Percentiles rank a stretch among this genome's conserved stretches.
phyloP scores from a whole-genome alignment of 2,329 filamentous ascomycete genomes.

The Pseudogymnoascus sp. region DNA sequence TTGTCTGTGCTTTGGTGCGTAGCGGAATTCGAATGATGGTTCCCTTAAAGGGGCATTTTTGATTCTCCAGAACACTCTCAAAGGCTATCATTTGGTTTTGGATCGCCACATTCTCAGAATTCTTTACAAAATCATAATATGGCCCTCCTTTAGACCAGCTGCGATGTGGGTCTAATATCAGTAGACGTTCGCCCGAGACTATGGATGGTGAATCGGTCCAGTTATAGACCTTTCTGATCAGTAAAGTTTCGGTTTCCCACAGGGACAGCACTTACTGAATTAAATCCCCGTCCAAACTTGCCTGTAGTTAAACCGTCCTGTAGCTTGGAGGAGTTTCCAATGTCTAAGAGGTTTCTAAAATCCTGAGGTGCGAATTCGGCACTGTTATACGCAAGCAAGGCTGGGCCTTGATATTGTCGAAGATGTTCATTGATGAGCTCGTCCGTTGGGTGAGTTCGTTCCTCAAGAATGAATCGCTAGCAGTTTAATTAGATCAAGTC shows the following conservation, averaged over 20 bases:
- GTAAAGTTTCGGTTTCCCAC: slow-evolving; percentile 20
- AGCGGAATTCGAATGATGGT: slow-evolving; percentile 32
- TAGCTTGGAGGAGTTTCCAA: not conserved
- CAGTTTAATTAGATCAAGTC: slow-evolving; percentile 23
- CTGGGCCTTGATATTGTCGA: slow-evolving; percentile 29
- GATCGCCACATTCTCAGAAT: slow-evolving; percentile 19
- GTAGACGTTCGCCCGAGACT: slow-evolving; percentile 24
- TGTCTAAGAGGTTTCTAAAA: slow-evolving; percentile 16
- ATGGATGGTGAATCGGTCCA: slow-evolving; percentile 33
- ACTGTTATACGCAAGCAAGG: slow-evolving; percentile 30
- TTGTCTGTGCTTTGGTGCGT: slow-evolving; percentile 23
- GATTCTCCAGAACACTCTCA: slow-evolving; percentile 17
- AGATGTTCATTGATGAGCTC: slow-evolving; percentile 24
- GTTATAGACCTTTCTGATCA: slow-evolving; percentile 27
- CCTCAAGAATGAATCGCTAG: not conserved
- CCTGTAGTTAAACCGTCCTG: not conserved
- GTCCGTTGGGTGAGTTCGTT: slow-evolving; percentile 17
- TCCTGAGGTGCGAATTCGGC: slow-evolving; percentile 26
- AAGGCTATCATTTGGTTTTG: slow-evolving; percentile 29
- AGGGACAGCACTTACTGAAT: not conserved
- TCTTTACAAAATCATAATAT: slow-evolving; percentile 26
- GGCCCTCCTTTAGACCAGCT: slow-evolving; percentile 20
- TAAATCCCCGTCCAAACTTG: not conserved
- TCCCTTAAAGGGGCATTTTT: slow-evolving; percentile 20
- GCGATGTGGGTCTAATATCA: slow-evolving; percentile 27